Base-by-base conservation (phyloP, 148 eudicot genomes). In the Talinum fruticosum region DNA sequence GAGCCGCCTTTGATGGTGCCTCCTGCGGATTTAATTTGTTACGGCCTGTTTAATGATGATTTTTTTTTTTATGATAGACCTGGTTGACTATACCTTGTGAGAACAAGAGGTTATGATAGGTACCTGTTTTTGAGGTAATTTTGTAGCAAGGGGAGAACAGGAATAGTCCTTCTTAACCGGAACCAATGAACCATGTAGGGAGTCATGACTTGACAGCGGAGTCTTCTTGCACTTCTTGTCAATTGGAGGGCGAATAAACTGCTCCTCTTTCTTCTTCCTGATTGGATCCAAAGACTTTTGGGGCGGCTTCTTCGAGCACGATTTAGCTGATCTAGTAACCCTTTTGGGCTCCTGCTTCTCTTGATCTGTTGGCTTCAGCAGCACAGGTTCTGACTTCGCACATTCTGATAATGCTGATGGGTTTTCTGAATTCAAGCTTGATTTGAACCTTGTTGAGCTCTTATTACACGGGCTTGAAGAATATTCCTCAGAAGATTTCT, bases 241-340 rank as follows among this genome's bases (percentile, higher is more conserved):
- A 26, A 61, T 76, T 66, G 68, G 18, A 23, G 86, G 62, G 2
- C 83, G 81, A 51, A 94, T 62, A 33, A 89, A 89, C 3, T 77
- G 85, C 76, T 94, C 91, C 21, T 90, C 97, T 74, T 90, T 88
- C 87, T 87, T 90, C 76, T 80, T 91, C 77, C 76, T 76, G 16
- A 83, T 68, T 6, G 71, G 33, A 33, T 84, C 84, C 29, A 62
- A 67, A 6, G 77, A 36, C 71, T 79, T 80, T 19, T 49, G 73
- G 4, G 76, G 66, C 61, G 16, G 30, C 23, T 73, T 83, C 51
- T 76, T 81, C 47, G 75, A 77, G n/a, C 66, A 45, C 78, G 75
- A 29, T 67, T 69, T 59, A 24, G 64, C 69, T 34, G 37, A 29
- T 49, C 69, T 32, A 18, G 57, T 18, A 44, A 74, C 75, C 69